A percentile compares a stretch with the other conserved stretches of the same genome.
These are phyloP conservation scores for Cadophora sp. DNA, from an alignment of 2,329 filamentous ascomycete species.

Conservation along the genomic window DNA sequence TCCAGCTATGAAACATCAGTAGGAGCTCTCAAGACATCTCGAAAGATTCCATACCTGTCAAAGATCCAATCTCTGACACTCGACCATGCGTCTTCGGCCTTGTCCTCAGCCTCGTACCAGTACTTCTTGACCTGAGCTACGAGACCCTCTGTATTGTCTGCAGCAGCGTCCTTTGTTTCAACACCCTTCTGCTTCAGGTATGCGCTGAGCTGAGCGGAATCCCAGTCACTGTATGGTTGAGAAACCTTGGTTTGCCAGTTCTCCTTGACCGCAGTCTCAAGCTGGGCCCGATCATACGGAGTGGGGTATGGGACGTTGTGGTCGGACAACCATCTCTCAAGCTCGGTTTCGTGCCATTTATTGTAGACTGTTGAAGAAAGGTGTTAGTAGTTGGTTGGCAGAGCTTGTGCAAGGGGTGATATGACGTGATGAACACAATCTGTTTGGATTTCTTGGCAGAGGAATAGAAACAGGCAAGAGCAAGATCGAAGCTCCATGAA, in stretches of 20 bases:
- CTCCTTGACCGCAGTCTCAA: conserved; percentile 87
- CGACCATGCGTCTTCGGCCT: conserved; percentile 72
- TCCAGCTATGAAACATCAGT: conserved; percentile 32
- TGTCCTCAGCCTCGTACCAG: conserved; percentile 83
- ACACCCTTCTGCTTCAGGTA: conserved; percentile 77
- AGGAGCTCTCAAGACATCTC: conserved; percentile 16
- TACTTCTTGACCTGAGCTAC: conserved; percentile 71
- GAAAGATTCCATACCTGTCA: conserved; percentile 64
- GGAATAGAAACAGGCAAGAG: background rate
- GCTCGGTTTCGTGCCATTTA: conserved; percentile 98
- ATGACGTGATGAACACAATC: conserved; percentile 16
- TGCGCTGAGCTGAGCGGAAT: conserved; percentile 68
- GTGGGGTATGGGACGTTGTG: conserved; percentile 90
- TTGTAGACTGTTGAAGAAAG: conserved; percentile 77
- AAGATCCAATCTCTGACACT: conserved; percentile 90
- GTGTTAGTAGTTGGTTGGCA: conserved; percentile 35
- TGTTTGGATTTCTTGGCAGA: conserved; percentile 7
- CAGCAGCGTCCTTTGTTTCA: conserved; percentile 70
- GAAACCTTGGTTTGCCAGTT: conserved; percentile 86
- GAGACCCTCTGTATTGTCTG: conserved; percentile 72
- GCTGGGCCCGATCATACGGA: conserved; percentile 88
- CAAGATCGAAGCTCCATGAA: conserved; percentile 13
- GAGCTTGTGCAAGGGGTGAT: conserved; percentile 14
- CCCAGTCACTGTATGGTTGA: conserved; percentile 79
- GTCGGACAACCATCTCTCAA: conserved; percentile 95